Evolutionary conservation across 768 basidiomycete genomes (phyloP), one percentile per base, ranked within the genome.

Genomic region (Wakefieldia striispora): DNA sequence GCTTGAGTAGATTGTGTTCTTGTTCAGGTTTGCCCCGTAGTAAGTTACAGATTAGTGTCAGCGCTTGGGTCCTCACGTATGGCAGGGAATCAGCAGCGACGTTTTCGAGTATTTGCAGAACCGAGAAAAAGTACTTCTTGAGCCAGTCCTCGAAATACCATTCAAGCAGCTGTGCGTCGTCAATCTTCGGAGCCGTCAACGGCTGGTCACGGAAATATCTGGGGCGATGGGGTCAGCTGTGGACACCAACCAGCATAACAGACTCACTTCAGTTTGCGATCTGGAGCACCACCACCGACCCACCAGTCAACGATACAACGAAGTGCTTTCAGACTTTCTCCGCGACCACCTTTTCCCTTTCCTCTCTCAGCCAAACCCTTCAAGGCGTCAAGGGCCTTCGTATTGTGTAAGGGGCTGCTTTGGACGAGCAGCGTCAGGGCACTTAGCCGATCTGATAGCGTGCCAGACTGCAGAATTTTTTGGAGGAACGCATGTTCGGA

Each of bases 111-210:
- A 90, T 82, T 65, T 95, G 91, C 3, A 98, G 78, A 34, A 97
- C 69, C 2, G 85, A 84, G 70, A 95, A 98, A 72, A 97, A 97
- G 67, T 87, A 98, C 56, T 93, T 94, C 71, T 99, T 99, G 43
- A 97, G 66, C 90, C 92, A 97, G 60, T 98, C 95, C 67, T 99
- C 97, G 66, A 97, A 98, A 53, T 86, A 87, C 86, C 89, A 98
- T 3, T 86, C 50, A 6, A 94, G 59, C 0, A 97, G 69, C 64
- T 90, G 81, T 44, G 81, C 75, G 49, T 95, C 88, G 0, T 86
- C 84, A 24, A 81, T 74, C 16, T 70, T 68, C 0, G 81, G 77
- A 64, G 86, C 84, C 1, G 72, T 65, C 44, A 91, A 66, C 12
- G 88, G 85, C 59, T 95, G 95, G 63, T 95, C 94, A 8, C 90